Evolutionary conservation across 768 basidiomycete genomes (phyloP).

Genomic region (Macrolepiota fuliginosa): DNA sequence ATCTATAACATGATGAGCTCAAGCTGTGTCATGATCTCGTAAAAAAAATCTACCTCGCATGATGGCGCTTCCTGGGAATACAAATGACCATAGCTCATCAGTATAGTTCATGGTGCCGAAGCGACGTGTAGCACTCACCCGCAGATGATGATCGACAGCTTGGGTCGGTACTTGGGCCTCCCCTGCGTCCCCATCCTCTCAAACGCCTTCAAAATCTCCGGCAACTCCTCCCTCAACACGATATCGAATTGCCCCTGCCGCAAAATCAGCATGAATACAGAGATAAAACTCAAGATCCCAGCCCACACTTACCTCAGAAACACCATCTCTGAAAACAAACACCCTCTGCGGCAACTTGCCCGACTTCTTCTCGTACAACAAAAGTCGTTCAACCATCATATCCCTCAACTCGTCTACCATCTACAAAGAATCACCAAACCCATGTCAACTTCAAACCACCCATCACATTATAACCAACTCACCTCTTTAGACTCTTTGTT

Average conservation of each 20-base stretch:
- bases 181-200: constrained; percentile 41
- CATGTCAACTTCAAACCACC: background rate
- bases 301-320: constrained; percentile 56
- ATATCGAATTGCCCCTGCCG: constrained; percentile 71
- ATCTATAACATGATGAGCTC: constrained; percentile 27
- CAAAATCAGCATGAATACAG: background rate
- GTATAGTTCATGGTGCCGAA: background rate
- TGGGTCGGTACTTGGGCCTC: constrained; percentile 51
- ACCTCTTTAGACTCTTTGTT: constrained; percentile 43
- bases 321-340: constrained; percentile 77
- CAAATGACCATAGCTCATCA: background rate
- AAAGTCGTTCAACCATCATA: constrained; percentile 74
- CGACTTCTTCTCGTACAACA: constrained; percentile 53
- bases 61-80: constrained; percentile 56
- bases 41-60: constrained; percentile 39
- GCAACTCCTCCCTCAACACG: constrained; percentile 59
- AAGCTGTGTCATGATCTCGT: constrained; percentile 16
- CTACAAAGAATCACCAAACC: constrained; percentile 44
- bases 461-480: constrained; percentile 1
- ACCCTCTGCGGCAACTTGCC: constrained; percentile 62
- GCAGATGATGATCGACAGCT: constrained; percentile 73
- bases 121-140: constrained; percentile 35
- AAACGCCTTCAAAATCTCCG: constrained; percentile 61
- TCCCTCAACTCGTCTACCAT: constrained; percentile 64
- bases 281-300: background rate